Base-by-base conservation (phyloP, 1,139 yeast species). In the Candida neerlandica region DNA sequence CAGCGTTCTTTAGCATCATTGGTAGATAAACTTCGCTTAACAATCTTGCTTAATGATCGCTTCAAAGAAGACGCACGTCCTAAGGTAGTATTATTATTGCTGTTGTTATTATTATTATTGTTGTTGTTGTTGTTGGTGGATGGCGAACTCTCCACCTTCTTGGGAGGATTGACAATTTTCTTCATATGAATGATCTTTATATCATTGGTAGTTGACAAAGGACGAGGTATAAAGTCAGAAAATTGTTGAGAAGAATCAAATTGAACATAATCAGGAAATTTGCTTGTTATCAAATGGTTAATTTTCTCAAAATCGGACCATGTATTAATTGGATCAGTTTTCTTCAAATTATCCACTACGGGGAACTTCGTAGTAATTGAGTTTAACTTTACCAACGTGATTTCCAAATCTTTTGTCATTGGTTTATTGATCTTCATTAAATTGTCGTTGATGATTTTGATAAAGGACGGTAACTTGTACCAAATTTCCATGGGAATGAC, bases 401-500 rank as follows among this genome's bases (percentile, higher is more conserved):
- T 47, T 37, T 51, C 54, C 40, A 54, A 50, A 23, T 52, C 58
- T 44, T 49, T 55, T 5, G 45, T 38, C 42, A 34, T 42, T 23
- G 47, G 41, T 41, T 48, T 42, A 21, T 48, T 40, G 15, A 51
- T 26, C 21, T 47, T 41, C 9, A 34, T 30, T 27, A 52, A 42
- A 37, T 49, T 37, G 44, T 55, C 58, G 35, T 50, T 50, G n/a
- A 54, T 46, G 9, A 16, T 35, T 29, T 55, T 55, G 23, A 55
- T 47, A 41, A 47, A 47, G 6, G 48, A 45, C 11, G 58, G 56
- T 12, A 55, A 44, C 30, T 54, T 52, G 33, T 42, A 46, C 58
- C 58, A 55, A n/a, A 55, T 45, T 26, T 52, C 55, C 45, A 55
- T 45, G 1, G 57, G 55, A n/a, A 51, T 46, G 2, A 43, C 43